Evolutionary conservation across 2,329 filamentous ascomycete species (phyloP), one percentile per base, ranked within the genome.

Genomic region (Amauroascus niger): DNA sequence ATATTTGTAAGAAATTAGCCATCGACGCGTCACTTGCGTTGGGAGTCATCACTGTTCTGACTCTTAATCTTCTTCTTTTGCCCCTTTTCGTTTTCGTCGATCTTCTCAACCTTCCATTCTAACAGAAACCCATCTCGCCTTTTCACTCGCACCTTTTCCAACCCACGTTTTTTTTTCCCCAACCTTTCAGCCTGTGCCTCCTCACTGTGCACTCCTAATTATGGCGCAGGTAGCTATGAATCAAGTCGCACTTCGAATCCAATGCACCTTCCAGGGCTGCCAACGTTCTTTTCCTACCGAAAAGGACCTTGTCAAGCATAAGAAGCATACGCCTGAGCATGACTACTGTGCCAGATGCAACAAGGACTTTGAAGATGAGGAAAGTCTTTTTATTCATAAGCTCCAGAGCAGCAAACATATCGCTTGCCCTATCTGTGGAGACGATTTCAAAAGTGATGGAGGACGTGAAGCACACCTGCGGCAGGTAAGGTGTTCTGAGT

Each of bases 371-470:
- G 62, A 67, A 1, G 66, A 70, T 9, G 74, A 72, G 43, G 71
- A 74, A 32, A 65, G 68, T 2, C 63, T 74, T 2, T 66, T 74
- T 6, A 61, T 70, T n/a, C 78, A 80, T 64, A 78, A 78, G 60
- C 65, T 74, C 40, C 62, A 64, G 46, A 74, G 67, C 32, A 62
- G 68, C 2, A 71, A 69, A 28, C 75, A 79, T 57, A 74, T 78
- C 44, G 73, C 73, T 49, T 83, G 80, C 62, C 75, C 77, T 11
- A 69, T 80, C 40, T 83, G 80, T 51, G 77, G 75, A 11, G 63
- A 72, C 7, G 78, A 82, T 40, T 82, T 80, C 65, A 74, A 74
- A 56, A 78, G 73, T 26, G 67, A 72, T 2, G 71, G 70, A 20
- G 80, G 78, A 1, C 69, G 77, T 9, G 73, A 76, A 51, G 61